Evolutionary conservation across 768 basidiomycete genomes (phyloP).

Genomic region (Lactifluus subvellereus): DNA sequence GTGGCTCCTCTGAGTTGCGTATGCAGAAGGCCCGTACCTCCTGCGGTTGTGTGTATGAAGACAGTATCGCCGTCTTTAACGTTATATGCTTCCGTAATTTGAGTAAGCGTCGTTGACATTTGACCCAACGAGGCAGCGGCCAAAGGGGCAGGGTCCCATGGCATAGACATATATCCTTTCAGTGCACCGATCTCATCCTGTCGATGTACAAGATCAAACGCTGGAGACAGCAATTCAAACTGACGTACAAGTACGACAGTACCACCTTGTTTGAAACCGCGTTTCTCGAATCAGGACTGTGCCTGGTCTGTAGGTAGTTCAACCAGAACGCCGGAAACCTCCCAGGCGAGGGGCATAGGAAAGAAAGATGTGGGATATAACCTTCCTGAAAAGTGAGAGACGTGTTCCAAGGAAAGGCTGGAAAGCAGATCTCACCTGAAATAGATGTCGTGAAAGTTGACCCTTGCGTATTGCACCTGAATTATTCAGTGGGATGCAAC

Average conservation of each 20-base stretch:
- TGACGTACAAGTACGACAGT: slow-evolving; percentile 63
- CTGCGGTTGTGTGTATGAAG: slow-evolving; percentile 85
- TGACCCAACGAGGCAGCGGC: slow-evolving; percentile 69
- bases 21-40: slow-evolving; percentile 71
- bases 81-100: slow-evolving; percentile 78
- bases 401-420: slow-evolving; percentile 13
- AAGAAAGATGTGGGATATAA: slow-evolving; percentile 55
- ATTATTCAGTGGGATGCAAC: neutral
- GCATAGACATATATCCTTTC: slow-evolving; percentile 65
- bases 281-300: slow-evolving; percentile 55
- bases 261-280: slow-evolving; percentile 59
- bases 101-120: slow-evolving; percentile 68
- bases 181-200: slow-evolving; percentile 48
- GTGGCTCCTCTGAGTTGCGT: slow-evolving; percentile 74
- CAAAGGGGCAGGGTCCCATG: slow-evolving; percentile 49
- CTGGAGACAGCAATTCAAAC: neutral
- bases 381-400: slow-evolving; percentile 29
- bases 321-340: slow-evolving; percentile 70
- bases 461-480: slow-evolving; percentile 65
- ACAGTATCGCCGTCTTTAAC: slow-evolving; percentile 76
- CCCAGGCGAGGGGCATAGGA: slow-evolving; percentile 71
- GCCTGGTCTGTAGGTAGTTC: slow-evolving; percentile 59
- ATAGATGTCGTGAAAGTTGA: slow-evolving; percentile 88
- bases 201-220: neutral
- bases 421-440: slow-evolving; percentile 46